Conservation (phyloP, 768 basidiomycete species). For the Boletus rubropictus region DNA sequence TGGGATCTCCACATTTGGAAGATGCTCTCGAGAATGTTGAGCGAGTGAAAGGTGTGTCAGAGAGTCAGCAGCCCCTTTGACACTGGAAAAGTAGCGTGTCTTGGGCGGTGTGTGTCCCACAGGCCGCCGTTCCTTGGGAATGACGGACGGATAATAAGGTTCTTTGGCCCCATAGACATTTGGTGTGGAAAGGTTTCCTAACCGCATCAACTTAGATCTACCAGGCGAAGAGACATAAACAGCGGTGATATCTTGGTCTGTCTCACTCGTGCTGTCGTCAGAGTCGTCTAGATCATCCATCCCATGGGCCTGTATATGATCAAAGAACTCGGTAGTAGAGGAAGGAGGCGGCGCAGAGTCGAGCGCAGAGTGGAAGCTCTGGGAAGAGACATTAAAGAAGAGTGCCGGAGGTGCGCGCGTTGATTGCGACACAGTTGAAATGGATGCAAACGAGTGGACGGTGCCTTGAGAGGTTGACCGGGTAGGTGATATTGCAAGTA, state of each 20-base stretch:
- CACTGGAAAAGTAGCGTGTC: slow-evolving; percentile 43
- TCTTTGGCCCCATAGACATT: slow-evolving; percentile 44
- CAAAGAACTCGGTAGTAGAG: slow-evolving; percentile 69
- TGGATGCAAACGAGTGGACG: slow-evolving; percentile 28
- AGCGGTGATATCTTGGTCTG: slow-evolving; percentile 32
- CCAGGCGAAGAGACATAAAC: slow-evolving; percentile 27
- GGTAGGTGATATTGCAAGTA: slow-evolving; percentile 11
- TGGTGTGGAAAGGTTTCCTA: slow-evolving; percentile 68
- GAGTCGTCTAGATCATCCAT: slow-evolving; percentile 71
- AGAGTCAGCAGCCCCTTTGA: slow-evolving; percentile 33
- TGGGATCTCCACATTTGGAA: slow-evolving; percentile 16
- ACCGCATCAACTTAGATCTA: slow-evolving; percentile 47
- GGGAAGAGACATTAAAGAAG: slow-evolving; percentile 43
- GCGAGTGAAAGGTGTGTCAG: slow-evolving; percentile 29
- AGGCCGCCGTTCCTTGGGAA: slow-evolving; percentile 38
- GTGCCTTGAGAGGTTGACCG: slow-evolving; percentile 30
- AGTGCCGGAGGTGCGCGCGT: slow-evolving; percentile 22
- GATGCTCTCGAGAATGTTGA: slow-evolving; percentile 41
- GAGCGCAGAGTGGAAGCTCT: slow-evolving; percentile 39
- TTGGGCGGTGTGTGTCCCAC: slow-evolving; percentile 46
- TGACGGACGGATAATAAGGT: slow-evolving; percentile 31
- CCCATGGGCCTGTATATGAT: slow-evolving; percentile 63
- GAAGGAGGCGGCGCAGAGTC: slow-evolving; percentile 60
- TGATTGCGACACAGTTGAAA: slow-evolving; percentile 22
- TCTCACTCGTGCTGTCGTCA: slow-evolving; percentile 39